phyloP scores from a whole-genome alignment of 2,329 filamentous ascomycete genomes.

The Amauroascus verrucosus region DNA sequence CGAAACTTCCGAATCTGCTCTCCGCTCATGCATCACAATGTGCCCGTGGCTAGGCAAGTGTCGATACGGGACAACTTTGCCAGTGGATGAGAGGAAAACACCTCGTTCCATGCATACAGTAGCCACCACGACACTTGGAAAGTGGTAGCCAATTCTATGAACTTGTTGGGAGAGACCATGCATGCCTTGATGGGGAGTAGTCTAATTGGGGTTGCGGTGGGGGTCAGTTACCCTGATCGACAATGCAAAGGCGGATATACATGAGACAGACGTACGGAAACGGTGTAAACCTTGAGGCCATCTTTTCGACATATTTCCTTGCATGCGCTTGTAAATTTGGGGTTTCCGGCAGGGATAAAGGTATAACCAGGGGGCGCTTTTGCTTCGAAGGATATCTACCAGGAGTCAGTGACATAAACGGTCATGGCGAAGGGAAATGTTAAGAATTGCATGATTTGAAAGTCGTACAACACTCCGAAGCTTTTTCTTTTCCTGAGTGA shows the following conservation, averaged over 20 bases:
- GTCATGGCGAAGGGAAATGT: not conserved
- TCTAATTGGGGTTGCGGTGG: conserved; percentile 27
- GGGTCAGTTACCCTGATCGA: not conserved
- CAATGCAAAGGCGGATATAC: not conserved
- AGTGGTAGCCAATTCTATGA: conserved; percentile 53
- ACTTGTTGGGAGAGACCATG: conserved; percentile 51
- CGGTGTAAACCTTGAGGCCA: conserved; percentile 46
- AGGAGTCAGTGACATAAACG: conserved; percentile 23
- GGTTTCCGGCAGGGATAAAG: conserved; percentile 51
- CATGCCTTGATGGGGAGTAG: conserved; percentile 40
- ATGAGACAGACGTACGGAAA: conserved; percentile 48
- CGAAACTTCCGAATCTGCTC: conserved; percentile 26
- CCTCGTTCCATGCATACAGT: conserved; percentile 44
- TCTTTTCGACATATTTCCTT: conserved; percentile 50
- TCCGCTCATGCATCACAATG: conserved; percentile 12
- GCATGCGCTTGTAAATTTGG: conserved; percentile 48
- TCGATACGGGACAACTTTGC: conserved; percentile 37
- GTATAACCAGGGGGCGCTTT: conserved; percentile 50
- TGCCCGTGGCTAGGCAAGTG: conserved; percentile 21
- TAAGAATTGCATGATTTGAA: conserved; percentile 5
- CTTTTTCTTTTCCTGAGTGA: conserved; percentile 52
- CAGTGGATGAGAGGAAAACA: conserved; percentile 38
- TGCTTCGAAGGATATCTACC: conserved; percentile 46
- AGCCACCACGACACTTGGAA: conserved; percentile 50
- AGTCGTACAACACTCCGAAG: conserved; percentile 42